Base-by-base conservation (phyloP, 495 filamentous ascomycete genomes). In the Tetracladium setigerum region DNA sequence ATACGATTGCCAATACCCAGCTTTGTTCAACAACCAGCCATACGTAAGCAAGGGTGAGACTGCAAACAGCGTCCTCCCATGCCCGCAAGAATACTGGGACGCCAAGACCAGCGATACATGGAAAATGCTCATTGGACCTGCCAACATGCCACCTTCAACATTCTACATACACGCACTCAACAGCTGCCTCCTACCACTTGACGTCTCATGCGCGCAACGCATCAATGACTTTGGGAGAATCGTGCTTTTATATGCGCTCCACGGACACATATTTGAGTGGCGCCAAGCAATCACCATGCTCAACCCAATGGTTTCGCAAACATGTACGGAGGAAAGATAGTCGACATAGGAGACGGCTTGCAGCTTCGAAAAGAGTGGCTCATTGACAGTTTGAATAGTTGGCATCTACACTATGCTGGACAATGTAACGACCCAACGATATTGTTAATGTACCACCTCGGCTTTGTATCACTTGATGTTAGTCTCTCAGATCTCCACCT, bases 81-180 rank as follows among this genome's bases (percentile, higher is more conserved):
- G 38, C 14, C 14, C 14, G 6, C 14, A 12, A 12, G 38, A 16
- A 3, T 40, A 40, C 17, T 40, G 38, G 38, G 17, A 15, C 38
- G 38, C 38, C 11, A 15, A 12, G 17, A 40, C 38, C 11, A 40
- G 38, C 38, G 38, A 16, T 5, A 4, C 38, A 19, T 40, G 38
- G 38, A 40, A 40, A 19, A 40, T 40, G 38, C 38, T 40, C 4
- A 15, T 40, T 19, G 38, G 38, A 40, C 38, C 38, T 4, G 38
- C 38, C 38, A 40, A 40, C 14, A 40, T 40, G 17, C 38, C 38
- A 2, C 38, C 38, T 5, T 5, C 38, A 19, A 40, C 38, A 19
- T 40, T 16, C 19, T 40, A 17, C 4, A 15, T 40, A 4, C 38
- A 40, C 38, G 38, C 38, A 5, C 17, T 40, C 11, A 40, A 40